phyloP scores from a whole-genome alignment of 2,329 filamentous ascomycete species.

The Verticillium albo-atrum region DNA sequence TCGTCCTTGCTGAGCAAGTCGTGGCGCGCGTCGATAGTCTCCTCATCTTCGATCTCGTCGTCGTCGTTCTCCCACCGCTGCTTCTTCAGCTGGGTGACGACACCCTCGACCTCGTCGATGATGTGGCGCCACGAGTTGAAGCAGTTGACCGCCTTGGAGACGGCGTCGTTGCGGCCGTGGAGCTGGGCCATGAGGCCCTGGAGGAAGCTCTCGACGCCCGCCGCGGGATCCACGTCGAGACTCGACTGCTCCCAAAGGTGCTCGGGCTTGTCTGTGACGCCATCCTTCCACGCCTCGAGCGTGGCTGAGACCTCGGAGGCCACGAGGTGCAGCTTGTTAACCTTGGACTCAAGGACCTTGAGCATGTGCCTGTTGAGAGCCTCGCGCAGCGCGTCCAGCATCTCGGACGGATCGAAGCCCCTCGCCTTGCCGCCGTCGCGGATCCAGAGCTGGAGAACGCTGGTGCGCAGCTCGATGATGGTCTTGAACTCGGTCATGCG shows the following conservation, averaged over 20 bases:
- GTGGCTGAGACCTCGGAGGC: slow-evolving; percentile 59
- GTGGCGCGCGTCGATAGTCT: slow-evolving; percentile 63
- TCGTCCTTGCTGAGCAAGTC: slow-evolving; percentile 68
- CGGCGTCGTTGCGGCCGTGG: slow-evolving; percentile 66
- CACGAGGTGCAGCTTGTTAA: slow-evolving; percentile 59
- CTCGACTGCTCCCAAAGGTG: slow-evolving; percentile 65
- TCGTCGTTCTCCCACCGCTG: slow-evolving; percentile 74
- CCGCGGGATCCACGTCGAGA: slow-evolving; percentile 60
- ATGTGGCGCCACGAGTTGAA: slow-evolving; percentile 73
- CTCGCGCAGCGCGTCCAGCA: slow-evolving; percentile 64
- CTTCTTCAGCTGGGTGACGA: slow-evolving; percentile 61
- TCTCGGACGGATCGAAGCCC: slow-evolving; percentile 62
- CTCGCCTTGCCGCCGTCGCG: slow-evolving; percentile 58
- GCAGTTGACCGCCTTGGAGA: slow-evolving; percentile 55
- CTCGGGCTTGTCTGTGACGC: slow-evolving; percentile 42
- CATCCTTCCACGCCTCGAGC: slow-evolving; percentile 56
- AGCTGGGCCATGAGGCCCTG: slow-evolving; percentile 63
- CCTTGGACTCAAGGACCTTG: slow-evolving; percentile 57
- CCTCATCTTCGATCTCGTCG: slow-evolving; percentile 65
- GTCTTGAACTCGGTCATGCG: slow-evolving; percentile 61
- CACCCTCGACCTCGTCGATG: slow-evolving; percentile 60
- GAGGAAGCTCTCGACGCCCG: slow-evolving; percentile 65
- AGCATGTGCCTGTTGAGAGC: slow-evolving; percentile 66
- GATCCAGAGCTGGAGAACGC: slow-evolving; percentile 72
- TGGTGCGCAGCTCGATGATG: slow-evolving; percentile 65